phyloP scores from a whole-genome alignment of 345 rosid genomes.

The Cardamine occulta region DNA sequence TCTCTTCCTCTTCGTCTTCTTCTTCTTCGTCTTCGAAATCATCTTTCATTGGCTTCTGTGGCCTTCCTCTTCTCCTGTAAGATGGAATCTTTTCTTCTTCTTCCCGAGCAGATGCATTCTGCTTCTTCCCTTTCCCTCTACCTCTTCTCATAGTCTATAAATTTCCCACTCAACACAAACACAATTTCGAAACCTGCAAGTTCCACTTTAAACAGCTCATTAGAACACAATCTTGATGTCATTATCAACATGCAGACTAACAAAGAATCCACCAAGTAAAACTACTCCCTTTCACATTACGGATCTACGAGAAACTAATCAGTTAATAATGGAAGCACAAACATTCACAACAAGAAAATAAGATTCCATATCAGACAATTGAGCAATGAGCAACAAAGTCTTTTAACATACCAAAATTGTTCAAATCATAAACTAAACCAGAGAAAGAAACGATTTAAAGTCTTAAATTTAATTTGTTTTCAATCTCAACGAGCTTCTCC shows the following conservation, averaged over 20 bases:
- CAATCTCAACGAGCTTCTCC: not conserved
- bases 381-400: not conserved
- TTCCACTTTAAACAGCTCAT: not conserved
- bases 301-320: not conserved
- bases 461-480: not conserved
- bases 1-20: slow-evolving; percentile 30
- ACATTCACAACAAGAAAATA: not conserved
- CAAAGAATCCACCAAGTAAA: slow-evolving; percentile 2
- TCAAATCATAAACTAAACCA: not conserved
- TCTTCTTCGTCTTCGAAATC: slow-evolving; percentile 50
- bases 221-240: not conserved
- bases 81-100: slow-evolving; percentile 69
- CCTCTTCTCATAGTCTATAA: slow-evolving; percentile 51
- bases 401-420: not conserved
- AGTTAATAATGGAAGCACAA: not conserved
- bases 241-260: not conserved
- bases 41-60: slow-evolving; percentile 61
- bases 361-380: no score
- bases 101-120: slow-evolving; percentile 48
- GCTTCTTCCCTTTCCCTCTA: slow-evolving; percentile 79
- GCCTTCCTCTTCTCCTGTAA: slow-evolving; percentile 70
- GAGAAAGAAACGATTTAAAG: not conserved
- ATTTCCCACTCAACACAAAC: not conserved
- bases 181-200: slow-evolving; percentile 5
- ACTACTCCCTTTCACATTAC: not conserved